A percentile compares a stretch with the other conserved stretches of the same genome.
Conservation (phyloP, 106 monocot genomes). For the Amphibolis antarctica region DNA sequence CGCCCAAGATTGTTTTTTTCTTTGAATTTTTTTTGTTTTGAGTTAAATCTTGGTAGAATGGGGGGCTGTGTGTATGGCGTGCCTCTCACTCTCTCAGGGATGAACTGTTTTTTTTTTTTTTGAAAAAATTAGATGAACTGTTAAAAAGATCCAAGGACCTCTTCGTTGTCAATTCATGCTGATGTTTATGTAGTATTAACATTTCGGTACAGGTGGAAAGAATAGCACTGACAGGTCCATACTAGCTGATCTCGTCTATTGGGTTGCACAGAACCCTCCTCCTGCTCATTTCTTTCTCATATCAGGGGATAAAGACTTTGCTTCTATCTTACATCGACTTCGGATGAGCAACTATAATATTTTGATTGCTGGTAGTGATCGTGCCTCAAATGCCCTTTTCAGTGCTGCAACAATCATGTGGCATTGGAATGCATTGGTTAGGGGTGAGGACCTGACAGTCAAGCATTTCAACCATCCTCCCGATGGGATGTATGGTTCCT, state of each 20-base stretch:
- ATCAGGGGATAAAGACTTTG: constrained; percentile 77
- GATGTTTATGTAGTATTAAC: neutral
- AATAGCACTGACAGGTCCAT: constrained; percentile 67
- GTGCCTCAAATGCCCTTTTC: constrained; percentile 34
- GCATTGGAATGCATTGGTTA: constrained; percentile 63
- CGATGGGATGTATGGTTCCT: constrained; percentile 79
- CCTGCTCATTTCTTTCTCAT: constrained; percentile 92
- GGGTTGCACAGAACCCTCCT: constrained; percentile 85
- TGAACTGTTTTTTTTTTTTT: no score
- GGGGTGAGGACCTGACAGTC: constrained; percentile 28
- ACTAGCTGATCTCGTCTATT: constrained; percentile 71
- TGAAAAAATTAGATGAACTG: no score
- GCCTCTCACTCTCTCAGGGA: no score
- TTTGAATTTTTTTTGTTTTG: no score
- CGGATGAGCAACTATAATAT: constrained; percentile 97
- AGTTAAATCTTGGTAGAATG: no score
- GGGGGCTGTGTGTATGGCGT: no score
- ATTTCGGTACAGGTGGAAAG: constrained; percentile 55
- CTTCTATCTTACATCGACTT: constrained; percentile 66
- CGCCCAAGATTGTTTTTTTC: no score
- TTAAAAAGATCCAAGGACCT: neutral
- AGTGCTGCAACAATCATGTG: constrained; percentile 88
- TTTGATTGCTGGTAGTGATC: constrained; percentile 44
- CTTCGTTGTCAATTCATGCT: neutral
- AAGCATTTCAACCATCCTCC: constrained; percentile 80